Conservation (phyloP, 192 early-diverging fungal species). For the Mortierella alpina region DNA sequence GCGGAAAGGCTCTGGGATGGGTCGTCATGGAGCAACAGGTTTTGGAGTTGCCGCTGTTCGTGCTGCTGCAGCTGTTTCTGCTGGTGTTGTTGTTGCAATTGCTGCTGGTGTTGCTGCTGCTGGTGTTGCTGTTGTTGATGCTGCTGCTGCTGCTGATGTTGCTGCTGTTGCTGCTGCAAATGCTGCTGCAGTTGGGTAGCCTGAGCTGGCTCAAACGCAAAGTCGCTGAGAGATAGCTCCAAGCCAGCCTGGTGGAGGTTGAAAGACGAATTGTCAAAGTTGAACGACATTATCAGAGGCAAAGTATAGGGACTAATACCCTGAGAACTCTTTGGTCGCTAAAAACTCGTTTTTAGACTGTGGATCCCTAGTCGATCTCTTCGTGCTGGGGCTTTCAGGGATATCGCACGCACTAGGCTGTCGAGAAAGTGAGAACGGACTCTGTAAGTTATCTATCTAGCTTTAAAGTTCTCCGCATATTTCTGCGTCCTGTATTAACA, state of each 20-base stretch:
- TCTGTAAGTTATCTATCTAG: no score
- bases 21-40: conserved; percentile 31
- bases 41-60: conserved; percentile 34
- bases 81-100: conserved; percentile 25
- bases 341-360: background rate
- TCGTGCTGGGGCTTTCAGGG: no score
- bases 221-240: conserved; percentile 42
- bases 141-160: conserved; percentile 32
- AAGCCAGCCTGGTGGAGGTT: conserved; percentile 34
- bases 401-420: no score
- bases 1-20: conserved; percentile 6
- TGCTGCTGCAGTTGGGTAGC: conserved; percentile 39
- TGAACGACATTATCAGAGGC: conserved; percentile 27
- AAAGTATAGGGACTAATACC: background rate
- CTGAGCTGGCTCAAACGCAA: conserved; percentile 46
- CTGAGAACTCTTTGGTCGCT: no score
- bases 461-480: no score
- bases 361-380: background rate
- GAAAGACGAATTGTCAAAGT: conserved; percentile 43
- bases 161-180: conserved; percentile 32
- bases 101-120: conserved; percentile 25
- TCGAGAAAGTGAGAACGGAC: no score
- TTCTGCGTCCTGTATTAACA: no score
- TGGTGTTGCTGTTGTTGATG: conserved; percentile 27
- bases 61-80: conserved; percentile 21